Base-by-base conservation (phyloP, 2,329 filamentous ascomycete genomes). In the Cryoendolithus antarcticus region DNA sequence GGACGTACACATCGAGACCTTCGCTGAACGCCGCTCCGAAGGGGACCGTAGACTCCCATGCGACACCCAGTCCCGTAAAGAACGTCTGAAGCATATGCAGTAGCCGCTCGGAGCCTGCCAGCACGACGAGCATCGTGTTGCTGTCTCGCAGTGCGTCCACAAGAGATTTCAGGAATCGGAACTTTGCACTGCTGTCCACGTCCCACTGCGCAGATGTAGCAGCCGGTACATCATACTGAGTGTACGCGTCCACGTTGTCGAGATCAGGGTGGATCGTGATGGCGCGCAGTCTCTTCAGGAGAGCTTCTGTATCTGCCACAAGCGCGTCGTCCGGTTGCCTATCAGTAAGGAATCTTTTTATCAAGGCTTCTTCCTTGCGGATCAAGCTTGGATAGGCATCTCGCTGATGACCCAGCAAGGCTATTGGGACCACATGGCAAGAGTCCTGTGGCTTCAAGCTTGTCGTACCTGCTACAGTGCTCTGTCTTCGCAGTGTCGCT, bases 141-240 rank as follows among this genome's bases (percentile, higher is more conserved):
- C 48, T 41, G 24, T 41, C 37, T 5, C 50, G 48, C 3, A 61
- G 33, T 6, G 41, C 40, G 1, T 55, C 45, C 3, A 62, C 37
- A 2, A 63, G 43, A 13, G 51, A 44, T n/a, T 52, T 46, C 11
- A 63, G 37, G 38, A 63, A 62, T 4, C 45, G 44, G 37, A 62
- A 62, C 38, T 62, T 63, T 5, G 50, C 45, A 33, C 60, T 62
- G 40, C 50, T 54, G n/a, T 51, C 46, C 9, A 51, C 43, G 30
- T 58, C 54, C 59, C 59, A 62, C 30, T 54, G 44, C 1, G 54
- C 56, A 33, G 58, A 53, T 13, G 45, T 37, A 9, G 48, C 44
- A 6, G 48, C 47, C 15, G 42, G 44, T 2, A 51, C 46, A 15
- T 48, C 47, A 37, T 46, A 47, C 39, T 56, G 56, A 1, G 53